Evolutionary conservation across 805 yeast species (phyloP).

Genomic region (Nakazawaea populi): DNA sequence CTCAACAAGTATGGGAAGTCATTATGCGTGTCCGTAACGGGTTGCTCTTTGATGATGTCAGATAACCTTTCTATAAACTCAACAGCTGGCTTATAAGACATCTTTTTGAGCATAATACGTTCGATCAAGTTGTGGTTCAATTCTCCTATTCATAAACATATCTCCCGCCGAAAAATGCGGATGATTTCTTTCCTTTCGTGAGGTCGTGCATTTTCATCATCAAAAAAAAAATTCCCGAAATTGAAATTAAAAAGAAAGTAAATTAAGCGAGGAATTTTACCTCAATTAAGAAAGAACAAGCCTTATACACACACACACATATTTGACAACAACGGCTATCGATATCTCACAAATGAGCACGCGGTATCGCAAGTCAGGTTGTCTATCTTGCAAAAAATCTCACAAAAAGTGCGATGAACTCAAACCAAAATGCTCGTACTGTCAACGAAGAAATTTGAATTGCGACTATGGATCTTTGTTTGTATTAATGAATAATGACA

Average conservation of each 20-base stretch:
- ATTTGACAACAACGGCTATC: too few relatives aligned
- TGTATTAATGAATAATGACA: not conserved
- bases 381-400: conserved; percentile 5
- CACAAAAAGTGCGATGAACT: conserved; percentile 10
- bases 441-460: conserved; percentile 1
- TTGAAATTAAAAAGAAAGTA: not conserved
- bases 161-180: too few relatives aligned
- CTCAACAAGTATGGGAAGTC: conserved; percentile 49
- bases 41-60: conserved; percentile 15
- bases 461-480: conserved; percentile 8
- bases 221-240: not conserved
- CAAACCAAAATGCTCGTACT: conserved; percentile 7
- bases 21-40: conserved; percentile 43
- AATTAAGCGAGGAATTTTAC: conserved; percentile 5
- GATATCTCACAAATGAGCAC: not conserved
- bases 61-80: conserved; percentile 6
- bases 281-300: not conserved
- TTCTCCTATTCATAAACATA: too few relatives aligned
- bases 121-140: too few relatives aligned
- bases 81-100: not conserved
- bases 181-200: too few relatives aligned
- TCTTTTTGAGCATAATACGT: not conserved
- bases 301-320: not conserved
- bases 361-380: conserved; percentile 8
- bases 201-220: too few relatives aligned